Evolutionary conservation across 176 grass and related monocot genomes (phyloP), one percentile per base, ranked within the genome.

Genomic region (Lolium rigidum): DNA sequence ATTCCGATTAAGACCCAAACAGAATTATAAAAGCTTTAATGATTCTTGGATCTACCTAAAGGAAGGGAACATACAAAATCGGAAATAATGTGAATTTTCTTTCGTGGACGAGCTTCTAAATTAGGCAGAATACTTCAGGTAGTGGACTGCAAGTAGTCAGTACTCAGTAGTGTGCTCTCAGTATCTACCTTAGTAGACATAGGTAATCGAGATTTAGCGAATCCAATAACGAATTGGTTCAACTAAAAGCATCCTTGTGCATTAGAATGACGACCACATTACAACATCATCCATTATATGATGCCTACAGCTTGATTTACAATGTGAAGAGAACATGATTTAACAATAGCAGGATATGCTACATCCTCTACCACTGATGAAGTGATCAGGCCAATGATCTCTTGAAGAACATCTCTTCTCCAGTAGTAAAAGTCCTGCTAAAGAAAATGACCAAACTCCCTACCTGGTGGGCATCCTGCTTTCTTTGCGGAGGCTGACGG

Each of bases 21-120:
- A 35, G 31, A 35, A 35, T 35, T 35, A 35, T 35, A 35, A 35
- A 35, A 35, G 31, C 31, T 35, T 35, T 35, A 35, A 35, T 35
- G 31, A 17, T 52, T 50, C 15, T 62, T 86, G 44, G 65, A 79
- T 87, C 74, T 83, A 39, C 24, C 9, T 24, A 22, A 25, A 11
- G 10, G 59, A 57, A 37, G 38, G n/a, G 31, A 52, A 50, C 18
- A 37, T 80, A 25, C 12, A 59, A 10, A 60, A 20, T 60, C 37
- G n/a, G 22, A 25, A 39, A 78, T 24, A 18, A 13, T 15, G 9
- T n/a, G 3, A 37, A 21, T 15, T 52, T 35, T 35, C 31, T 35
- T 35, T 35, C n/a, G n/a, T n/a, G n/a, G n/a, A n/a, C n/a, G n/a
- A n/a, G n/a, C 18, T 78, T 31, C 10, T 78, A 51, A 77, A 22